Evolutionary conservation across 352 stramenopile genomes (phyloP).

Genomic region (Stramenopiles sp.): DNA sequence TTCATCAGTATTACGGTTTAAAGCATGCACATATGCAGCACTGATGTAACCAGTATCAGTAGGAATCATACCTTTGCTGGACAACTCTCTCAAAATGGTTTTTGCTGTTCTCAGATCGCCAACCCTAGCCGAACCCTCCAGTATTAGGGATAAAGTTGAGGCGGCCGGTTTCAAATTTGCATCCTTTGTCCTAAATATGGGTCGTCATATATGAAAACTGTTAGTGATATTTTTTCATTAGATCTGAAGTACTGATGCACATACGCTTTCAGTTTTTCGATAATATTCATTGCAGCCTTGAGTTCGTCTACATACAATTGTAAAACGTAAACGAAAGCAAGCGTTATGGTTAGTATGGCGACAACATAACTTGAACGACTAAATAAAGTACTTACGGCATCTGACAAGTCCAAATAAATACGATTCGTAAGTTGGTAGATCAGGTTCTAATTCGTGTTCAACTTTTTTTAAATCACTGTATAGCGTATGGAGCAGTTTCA

Average conservation of each 20-base stretch:
- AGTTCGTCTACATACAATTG: too few relatives aligned
- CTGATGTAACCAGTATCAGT: background rate
- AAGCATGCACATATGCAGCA: background rate
- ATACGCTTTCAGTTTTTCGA: background rate
- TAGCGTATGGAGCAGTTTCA: background rate
- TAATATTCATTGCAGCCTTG: background rate
- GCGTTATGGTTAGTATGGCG: too few relatives aligned
- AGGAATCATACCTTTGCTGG: background rate
- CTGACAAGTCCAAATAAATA: background rate
- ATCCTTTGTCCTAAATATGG: background rate
- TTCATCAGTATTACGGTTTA: background rate
- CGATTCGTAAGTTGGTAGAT: background rate
- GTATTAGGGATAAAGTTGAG: background rate
- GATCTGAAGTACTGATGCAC: too few relatives aligned
- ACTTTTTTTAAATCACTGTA: background rate
- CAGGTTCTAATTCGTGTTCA: background rate
- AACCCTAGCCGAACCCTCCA: background rate
- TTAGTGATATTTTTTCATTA: too few relatives aligned
- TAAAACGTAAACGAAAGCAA: too few relatives aligned
- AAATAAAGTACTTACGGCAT: too few relatives aligned
- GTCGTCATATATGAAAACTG: too few relatives aligned
- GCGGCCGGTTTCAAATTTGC: background rate
- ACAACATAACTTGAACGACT: too few relatives aligned
- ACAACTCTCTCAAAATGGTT: background rate
- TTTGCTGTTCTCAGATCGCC: background rate